Percentiles rank a stretch among this genome's conserved stretches.
phyloP scores from a whole-genome alignment of 441 rosid species.

The Aquilaria agallochum region DNA sequence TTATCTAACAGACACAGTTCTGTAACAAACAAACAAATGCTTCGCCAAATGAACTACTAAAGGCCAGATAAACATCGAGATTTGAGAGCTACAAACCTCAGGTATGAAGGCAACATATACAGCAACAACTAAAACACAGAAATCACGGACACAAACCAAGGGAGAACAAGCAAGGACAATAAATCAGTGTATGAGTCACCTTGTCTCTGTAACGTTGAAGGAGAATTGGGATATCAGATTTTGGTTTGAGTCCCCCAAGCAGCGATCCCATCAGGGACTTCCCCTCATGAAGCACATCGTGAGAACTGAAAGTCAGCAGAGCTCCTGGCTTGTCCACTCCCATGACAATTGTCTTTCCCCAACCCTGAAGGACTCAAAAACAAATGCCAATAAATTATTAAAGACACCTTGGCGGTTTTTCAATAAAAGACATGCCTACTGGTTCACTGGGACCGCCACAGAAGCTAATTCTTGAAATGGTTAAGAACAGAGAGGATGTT shows the following conservation, averaged over 20 bases:
- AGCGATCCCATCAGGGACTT: conserved; percentile 56
- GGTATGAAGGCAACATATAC: not conserved
- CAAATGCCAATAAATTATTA: no score
- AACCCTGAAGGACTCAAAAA: conserved; percentile 38
- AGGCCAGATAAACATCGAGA: no score
- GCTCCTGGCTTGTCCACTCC: conserved; percentile 75
- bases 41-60: no score
- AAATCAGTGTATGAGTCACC: conserved; percentile 21
- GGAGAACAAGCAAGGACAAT: not conserved
- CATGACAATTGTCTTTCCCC: conserved; percentile 78
- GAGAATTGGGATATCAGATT: conserved; percentile 73
- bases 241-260: conserved; percentile 84
- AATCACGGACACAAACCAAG: not conserved
- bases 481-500: no score
- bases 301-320: conserved; percentile 33
- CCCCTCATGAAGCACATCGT: conserved; percentile 52
- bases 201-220: conserved; percentile 57
- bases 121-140: no score
- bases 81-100: no score
- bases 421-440: no score
- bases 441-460: no score
- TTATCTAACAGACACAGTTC: no score
- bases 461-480: no score
- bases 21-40: no score
- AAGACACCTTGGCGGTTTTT: no score